A percentile compares a stretch with the other conserved stretches of the same genome.
phyloP scores from a whole-genome alignment of 169 alveolate genomes.

The Cryptosporidium sp. region DNA sequence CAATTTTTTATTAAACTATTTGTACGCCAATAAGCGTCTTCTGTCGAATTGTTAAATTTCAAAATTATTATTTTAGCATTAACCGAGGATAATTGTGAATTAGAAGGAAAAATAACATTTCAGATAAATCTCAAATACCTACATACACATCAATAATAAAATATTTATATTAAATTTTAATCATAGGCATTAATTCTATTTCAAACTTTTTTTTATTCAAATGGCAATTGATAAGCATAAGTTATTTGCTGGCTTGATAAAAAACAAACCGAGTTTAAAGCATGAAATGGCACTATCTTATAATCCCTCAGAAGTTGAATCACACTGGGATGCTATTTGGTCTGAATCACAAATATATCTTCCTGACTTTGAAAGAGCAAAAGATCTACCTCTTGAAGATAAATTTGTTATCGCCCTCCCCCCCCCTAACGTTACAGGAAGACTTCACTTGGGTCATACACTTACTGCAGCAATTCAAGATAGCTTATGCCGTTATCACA shows the following conservation, averaged over 20 bases:
- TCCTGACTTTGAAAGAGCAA: conserved; percentile 68
- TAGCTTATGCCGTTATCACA: conserved; percentile 93
- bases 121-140: background rate
- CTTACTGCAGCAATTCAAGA: conserved; percentile 98
- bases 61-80: background rate
- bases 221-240: conserved; percentile 3
- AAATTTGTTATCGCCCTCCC: conserved; percentile 96
- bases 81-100: background rate
- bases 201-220: background rate
- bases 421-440: conserved; percentile 99
- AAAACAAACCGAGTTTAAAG: conserved; percentile 39
- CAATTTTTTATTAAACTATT: background rate
- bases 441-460: conserved; percentile 99
- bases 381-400: conserved; percentile 22
- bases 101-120: background rate
- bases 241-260: conserved; percentile 6
- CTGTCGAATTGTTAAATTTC: background rate
- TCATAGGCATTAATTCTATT: background rate
- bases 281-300: conserved; percentile 88
- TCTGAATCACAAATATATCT: conserved; percentile 19
- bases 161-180: background rate
- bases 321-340: conserved; percentile 89
- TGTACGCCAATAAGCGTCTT: conserved; percentile 32
- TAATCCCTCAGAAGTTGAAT: conserved; percentile 95
- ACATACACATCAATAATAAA: background rate